These are phyloP conservation scores for Colletotrichum higginsianum DNA, from an alignment of 2,329 filamentous ascomycete species.

Conservation along the genomic window DNA sequence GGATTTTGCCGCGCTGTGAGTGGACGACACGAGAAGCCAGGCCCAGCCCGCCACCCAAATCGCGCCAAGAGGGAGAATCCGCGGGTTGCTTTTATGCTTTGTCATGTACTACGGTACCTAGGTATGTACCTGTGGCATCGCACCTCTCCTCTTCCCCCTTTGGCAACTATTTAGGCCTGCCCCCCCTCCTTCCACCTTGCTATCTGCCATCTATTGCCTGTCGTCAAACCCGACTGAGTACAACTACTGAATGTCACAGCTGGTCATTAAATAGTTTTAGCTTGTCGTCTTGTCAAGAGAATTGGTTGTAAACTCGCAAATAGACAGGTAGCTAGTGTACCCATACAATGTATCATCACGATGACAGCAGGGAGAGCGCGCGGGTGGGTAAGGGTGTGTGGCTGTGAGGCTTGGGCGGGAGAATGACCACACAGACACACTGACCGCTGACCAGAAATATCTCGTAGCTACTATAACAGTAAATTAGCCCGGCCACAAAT, in stretches of 20 bases:
- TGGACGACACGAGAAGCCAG: constrained; percentile 20
- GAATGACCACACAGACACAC: not conserved
- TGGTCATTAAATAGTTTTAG: no score
- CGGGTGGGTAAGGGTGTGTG: constrained; percentile 18
- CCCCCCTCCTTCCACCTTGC: no score
- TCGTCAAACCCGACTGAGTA: no score
- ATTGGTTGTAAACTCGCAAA: no score
- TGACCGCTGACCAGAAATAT: not conserved
- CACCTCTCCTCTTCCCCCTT: no score
- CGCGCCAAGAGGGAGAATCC: constrained; percentile 20
- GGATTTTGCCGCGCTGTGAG: constrained; percentile 23
- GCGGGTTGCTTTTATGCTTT: constrained; percentile 9
- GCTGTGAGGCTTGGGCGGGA: constrained; percentile 34
- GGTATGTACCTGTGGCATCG: not conserved
- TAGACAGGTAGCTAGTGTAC: no score
- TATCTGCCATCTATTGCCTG: no score
- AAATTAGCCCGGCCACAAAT: constrained; percentile 23
- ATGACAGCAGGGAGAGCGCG: not conserved
- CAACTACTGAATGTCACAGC: no score
- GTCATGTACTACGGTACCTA: constrained; percentile 2
- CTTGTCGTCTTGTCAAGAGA: accelerated
- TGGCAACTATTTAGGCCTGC: no score
- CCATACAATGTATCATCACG: not conserved
- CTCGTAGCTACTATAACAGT: not conserved
- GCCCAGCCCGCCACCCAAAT: constrained; percentile 28